Evolutionary conservation across 352 stramenopile species (phyloP).

Genomic region (Peronospora farinosa): DNA sequence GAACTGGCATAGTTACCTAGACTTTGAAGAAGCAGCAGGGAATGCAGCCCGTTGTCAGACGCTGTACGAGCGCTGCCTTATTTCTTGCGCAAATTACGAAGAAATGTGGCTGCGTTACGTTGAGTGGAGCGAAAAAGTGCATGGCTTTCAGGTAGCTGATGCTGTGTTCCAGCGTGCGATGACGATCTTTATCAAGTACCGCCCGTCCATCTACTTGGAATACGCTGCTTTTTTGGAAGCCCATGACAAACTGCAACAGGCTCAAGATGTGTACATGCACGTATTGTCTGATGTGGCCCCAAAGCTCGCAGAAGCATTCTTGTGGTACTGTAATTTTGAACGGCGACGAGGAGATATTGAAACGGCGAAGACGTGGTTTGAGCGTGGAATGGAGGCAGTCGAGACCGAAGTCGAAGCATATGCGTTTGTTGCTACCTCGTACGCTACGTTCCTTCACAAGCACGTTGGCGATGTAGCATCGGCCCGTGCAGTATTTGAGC

Average conservation of each 20-base stretch:
- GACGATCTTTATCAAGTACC: conserved; percentile 67
- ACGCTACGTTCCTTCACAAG: conserved; percentile 52
- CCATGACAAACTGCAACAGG: conserved; percentile 44
- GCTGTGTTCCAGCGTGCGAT: conserved; percentile 58
- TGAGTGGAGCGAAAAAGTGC: conserved; percentile 48
- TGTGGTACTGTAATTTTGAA: conserved; percentile 70
- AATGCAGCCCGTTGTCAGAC: conserved; percentile 48
- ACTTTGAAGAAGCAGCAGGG: conserved; percentile 63
- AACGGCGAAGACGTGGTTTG: conserved; percentile 43
- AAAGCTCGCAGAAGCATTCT: conserved; percentile 54
- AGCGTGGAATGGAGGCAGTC: conserved; percentile 43
- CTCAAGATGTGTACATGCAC: conserved; percentile 47
- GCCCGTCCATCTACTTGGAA: conserved; percentile 63
- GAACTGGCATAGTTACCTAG: conserved; percentile 77
- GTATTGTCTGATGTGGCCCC: conserved; percentile 51
- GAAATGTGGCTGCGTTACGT: conserved; percentile 73
- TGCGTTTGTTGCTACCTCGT: conserved; percentile 47
- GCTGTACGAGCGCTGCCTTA: conserved; percentile 75
- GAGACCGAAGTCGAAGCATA: conserved; percentile 40
- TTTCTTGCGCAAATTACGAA: conserved; percentile 80
- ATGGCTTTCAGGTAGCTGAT: conserved; percentile 56
- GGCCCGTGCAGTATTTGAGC: conserved; percentile 42
- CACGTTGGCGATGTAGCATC: conserved; percentile 32
- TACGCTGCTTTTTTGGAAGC: conserved; percentile 67
- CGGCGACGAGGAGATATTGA: conserved; percentile 49